Evolutionary conservation across 2,329 filamentous ascomycete genomes (phyloP).

Genomic region (Aspergillus uvarum): DNA sequence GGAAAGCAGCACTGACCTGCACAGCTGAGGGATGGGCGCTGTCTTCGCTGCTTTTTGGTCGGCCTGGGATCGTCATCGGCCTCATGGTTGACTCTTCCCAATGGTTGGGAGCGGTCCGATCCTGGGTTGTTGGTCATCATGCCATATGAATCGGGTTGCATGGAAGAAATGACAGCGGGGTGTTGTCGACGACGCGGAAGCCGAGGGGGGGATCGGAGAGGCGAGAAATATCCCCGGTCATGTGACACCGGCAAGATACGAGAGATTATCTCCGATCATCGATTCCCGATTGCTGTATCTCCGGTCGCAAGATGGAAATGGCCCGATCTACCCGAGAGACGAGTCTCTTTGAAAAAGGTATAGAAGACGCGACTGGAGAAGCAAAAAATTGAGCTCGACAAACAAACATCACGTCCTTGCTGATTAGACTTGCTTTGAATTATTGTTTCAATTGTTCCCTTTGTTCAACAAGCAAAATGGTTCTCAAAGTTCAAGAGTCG

Average conservation of each 20-base stretch:
- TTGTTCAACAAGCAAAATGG: background rate
- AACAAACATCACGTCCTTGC: too few species aligned
- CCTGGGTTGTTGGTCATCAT: background rate
- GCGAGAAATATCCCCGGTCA: background rate
- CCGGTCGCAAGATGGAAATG: background rate
- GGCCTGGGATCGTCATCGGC: background rate
- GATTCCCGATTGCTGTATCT: background rate
- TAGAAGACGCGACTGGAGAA: background rate
- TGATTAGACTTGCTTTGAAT: background rate
- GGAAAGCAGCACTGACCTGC: constrained; percentile 1
- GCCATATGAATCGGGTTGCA: background rate
- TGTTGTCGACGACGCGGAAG: background rate
- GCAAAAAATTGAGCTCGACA: too few species aligned
- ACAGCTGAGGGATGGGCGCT: constrained; percentile 4
- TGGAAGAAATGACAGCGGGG: background rate
- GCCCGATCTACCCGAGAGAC: too few species aligned
- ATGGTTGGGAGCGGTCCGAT: background rate
- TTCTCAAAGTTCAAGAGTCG: background rate
- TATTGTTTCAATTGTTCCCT: background rate
- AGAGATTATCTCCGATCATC: background rate
- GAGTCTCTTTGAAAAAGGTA: background rate
- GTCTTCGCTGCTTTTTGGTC: constrained; percentile 3
- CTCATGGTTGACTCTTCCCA: background rate
- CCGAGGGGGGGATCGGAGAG: background rate
- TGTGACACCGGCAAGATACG: background rate